Percentiles rank a stretch among this genome's conserved stretches.
phyloP scores from a whole-genome alignment of 2,329 filamentous ascomycete genomes.

The Botrytis porri region DNA sequence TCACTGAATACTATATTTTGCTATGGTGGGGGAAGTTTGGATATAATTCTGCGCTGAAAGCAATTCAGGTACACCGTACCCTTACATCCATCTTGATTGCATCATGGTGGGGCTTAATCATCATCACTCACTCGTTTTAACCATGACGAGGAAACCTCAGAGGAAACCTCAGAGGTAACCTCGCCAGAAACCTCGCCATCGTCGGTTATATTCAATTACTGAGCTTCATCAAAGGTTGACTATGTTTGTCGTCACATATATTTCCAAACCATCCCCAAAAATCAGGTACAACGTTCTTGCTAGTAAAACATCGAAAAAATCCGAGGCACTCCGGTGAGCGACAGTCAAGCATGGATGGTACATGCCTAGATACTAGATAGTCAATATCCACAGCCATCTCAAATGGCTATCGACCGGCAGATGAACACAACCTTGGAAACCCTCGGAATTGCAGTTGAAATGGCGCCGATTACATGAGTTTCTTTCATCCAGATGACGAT shows the following conservation, averaged over 20 bases:
- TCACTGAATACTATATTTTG: not conserved
- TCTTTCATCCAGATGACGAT: not conserved
- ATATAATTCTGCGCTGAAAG: not conserved
- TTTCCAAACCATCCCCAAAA: not conserved
- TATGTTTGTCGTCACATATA: not conserved
- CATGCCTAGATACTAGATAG: no score
- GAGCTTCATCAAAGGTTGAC: not conserved
- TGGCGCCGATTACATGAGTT: not conserved
- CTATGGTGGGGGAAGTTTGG: constrained; percentile 10
- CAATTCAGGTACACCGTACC: not conserved
- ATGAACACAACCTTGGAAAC: not conserved
- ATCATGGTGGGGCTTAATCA: constrained; percentile 5
- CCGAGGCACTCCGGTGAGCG: not conserved
- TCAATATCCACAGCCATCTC: not conserved
- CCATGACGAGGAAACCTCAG: not conserved
- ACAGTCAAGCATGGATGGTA: not conserved
- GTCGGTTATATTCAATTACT: not conserved
- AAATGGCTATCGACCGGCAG: not conserved
- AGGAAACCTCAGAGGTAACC: no score
- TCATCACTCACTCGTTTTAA: not conserved
- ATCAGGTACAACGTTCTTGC: not conserved
- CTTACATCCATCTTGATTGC: not conserved
- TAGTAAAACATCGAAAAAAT: no score
- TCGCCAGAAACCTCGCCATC: not conserved
- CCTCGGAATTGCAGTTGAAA: not conserved